These are phyloP conservation scores for Oryza glumipatula DNA, from an alignment of 176 grass and related monocot species.

Conservation along the genomic window DNA sequence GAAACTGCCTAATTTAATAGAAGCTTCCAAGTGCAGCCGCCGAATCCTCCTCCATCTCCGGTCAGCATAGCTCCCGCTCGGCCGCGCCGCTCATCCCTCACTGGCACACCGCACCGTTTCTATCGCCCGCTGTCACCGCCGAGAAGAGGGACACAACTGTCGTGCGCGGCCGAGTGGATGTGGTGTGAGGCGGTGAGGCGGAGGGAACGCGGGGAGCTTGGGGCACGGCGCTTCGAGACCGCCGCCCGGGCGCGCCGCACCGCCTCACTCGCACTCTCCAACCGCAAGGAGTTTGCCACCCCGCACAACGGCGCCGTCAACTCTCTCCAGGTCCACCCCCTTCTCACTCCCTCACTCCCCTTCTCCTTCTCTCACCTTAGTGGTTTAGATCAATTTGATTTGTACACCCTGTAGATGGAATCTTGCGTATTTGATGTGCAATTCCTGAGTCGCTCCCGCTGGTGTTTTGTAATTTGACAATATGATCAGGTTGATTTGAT, in stretches of 20 bases:
- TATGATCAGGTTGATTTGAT: slow-evolving; percentile 84
- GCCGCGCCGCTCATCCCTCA: background rate
- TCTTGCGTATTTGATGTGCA: background rate
- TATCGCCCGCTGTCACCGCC: slow-evolving; percentile 7
- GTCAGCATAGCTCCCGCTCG: background rate
- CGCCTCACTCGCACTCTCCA: slow-evolving; percentile 68
- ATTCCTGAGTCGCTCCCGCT: background rate
- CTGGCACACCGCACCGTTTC: background rate
- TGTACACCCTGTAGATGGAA: background rate
- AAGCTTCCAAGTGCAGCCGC: background rate
- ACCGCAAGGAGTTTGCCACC: slow-evolving; percentile 76
- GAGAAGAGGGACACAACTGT: background rate
- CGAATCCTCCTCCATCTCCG: background rate
- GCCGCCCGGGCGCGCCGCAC: slow-evolving; percentile 51
- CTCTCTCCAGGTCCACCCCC: slow-evolving; percentile 66
- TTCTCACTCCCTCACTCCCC: background rate
- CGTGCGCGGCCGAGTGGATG: slow-evolving; percentile 57
- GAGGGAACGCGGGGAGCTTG: slow-evolving; percentile 73
- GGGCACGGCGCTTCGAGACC: slow-evolving; percentile 52
- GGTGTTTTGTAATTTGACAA: slow-evolving; percentile 53
- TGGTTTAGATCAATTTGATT: background rate
- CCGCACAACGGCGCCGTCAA: slow-evolving; percentile 88
- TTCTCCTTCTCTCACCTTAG: background rate
- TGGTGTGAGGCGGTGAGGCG: slow-evolving; percentile 65
- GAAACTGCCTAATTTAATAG: no score